Evolutionary conservation across 768 basidiomycete species (phyloP).

Genomic region (Rhodotorula graminis): DNA sequence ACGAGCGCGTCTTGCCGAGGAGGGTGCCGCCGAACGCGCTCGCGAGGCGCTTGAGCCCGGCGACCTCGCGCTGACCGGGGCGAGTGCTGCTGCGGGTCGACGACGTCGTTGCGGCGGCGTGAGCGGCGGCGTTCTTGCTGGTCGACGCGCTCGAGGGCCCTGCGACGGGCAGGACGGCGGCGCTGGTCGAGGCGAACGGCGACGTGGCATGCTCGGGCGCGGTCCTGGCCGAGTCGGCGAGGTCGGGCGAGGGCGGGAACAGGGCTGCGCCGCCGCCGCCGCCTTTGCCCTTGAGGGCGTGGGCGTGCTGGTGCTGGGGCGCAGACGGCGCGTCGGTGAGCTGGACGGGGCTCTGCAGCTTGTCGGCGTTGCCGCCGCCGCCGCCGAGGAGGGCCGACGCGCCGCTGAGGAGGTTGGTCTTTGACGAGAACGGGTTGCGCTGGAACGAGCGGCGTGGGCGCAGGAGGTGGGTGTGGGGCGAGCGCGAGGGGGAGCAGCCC

Average conservation of each 20-base stretch:
- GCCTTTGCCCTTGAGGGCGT: not conserved
- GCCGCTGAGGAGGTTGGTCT: constrained; percentile 7
- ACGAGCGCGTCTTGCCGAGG: constrained; percentile 24
- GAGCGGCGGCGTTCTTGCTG: not conserved
- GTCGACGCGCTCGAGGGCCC: too few species aligned
- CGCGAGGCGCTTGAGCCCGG: constrained; percentile 32
- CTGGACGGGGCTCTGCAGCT: constrained; percentile 26
- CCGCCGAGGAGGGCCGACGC: not conserved
- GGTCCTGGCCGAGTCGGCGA: not conserved
- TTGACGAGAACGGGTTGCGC: constrained; percentile 30
- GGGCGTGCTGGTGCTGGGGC: not conserved
- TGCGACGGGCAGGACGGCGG: not conserved
- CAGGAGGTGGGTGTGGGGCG: constrained; percentile 16
- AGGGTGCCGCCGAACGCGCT: constrained; percentile 11
- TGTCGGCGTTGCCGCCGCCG: not conserved
- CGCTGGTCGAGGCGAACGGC: not conserved
- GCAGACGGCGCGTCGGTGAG: not conserved
- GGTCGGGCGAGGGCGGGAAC: constrained; percentile 8
- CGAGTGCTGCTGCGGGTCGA: constrained; percentile 20
- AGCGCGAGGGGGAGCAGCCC: not conserved
- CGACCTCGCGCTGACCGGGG: constrained; percentile 9
- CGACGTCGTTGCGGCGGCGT: not conserved
- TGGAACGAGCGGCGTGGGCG: constrained; percentile 35
- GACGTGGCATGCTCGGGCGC: not conserved
- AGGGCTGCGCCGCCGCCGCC: constrained; percentile 21